These are phyloP conservation scores for Kodamaea lidongshanica DNA, from an alignment of 805 yeast genomes.

Conservation along the genomic window DNA sequence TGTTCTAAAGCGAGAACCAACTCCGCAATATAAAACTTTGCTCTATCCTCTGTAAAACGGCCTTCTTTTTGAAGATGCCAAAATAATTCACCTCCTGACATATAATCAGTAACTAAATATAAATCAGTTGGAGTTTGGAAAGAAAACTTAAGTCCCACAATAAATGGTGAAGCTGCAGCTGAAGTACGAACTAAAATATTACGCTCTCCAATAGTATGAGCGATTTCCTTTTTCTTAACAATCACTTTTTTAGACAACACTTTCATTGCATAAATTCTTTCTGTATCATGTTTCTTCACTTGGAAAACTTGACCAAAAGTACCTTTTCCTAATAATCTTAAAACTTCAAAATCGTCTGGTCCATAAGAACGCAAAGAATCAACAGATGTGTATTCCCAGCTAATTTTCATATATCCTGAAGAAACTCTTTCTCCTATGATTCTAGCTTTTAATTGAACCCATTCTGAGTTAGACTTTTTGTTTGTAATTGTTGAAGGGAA, in stretches of 20 bases:
- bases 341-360: conserved; percentile 90
- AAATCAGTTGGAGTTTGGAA: conserved; percentile 93
- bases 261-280: conserved; percentile 95
- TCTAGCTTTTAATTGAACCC: conserved; percentile 73
- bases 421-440: conserved; percentile 66
- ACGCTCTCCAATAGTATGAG: conserved; percentile 96
- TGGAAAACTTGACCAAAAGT: conserved; percentile 98
- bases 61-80: conserved; percentile 98
- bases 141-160: conserved; percentile 91
- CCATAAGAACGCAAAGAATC: conserved; percentile 75
- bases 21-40: conserved; percentile 96
- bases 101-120: conserved; percentile 91
- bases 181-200: conserved; percentile 91
- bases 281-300: conserved; percentile 84
- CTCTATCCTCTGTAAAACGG: conserved; percentile 85
- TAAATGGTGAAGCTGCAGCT: conserved; percentile 81
- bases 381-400: conserved; percentile 60
- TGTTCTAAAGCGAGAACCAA: conserved; percentile 89
- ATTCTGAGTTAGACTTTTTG: conserved; percentile 47
- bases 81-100: conserved; percentile 96
- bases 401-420: conserved; percentile 70
- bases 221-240: conserved; percentile 94
- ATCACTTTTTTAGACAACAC: conserved; percentile 90
- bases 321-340: conserved; percentile 88
- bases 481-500: conserved; percentile 49